Evolutionary conservation across 2,329 filamentous ascomycete genomes (phyloP).

Genomic region (Arthrobotrys iridis): DNA sequence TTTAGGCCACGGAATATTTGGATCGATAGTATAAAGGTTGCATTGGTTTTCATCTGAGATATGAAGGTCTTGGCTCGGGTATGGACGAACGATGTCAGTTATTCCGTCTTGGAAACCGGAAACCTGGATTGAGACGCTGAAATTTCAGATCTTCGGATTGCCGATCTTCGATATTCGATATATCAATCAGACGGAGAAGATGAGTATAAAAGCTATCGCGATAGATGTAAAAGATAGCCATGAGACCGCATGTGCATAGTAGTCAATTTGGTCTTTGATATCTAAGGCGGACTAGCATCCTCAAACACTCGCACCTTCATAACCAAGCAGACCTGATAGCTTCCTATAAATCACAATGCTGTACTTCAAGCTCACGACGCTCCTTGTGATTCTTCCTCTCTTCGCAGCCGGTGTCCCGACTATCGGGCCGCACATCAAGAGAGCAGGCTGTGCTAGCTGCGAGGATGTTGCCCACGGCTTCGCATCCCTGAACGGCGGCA

Average conservation of each 20-base stretch:
- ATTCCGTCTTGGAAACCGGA: constrained; percentile 36
- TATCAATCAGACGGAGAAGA: background rate
- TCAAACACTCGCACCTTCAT: background rate
- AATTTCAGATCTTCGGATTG: background rate
- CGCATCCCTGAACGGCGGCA: constrained; percentile 56
- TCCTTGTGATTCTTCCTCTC: constrained; percentile 23
- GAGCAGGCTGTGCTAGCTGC: constrained; percentile 21
- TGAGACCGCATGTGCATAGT: background rate
- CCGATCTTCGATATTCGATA: background rate
- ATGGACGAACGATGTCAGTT: constrained; percentile 22
- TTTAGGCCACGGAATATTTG: constrained; percentile 37
- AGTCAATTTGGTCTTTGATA: background rate
- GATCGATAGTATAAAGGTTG: constrained; percentile 3
- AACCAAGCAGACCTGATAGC: background rate
- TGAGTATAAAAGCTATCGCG: constrained; percentile 19
- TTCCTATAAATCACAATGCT: constrained; percentile 12
- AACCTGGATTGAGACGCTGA: background rate
- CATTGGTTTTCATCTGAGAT: background rate
- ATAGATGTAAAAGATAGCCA: background rate
- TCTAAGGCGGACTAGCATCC: background rate
- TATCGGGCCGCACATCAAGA: constrained; percentile 7
- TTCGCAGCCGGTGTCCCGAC: constrained; percentile 12
- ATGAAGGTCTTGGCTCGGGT: constrained; percentile 27
- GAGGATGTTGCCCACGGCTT: constrained; percentile 56
- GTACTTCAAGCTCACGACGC: constrained; percentile 17